Conservation (phyloP, 441 rosid genomes). For the Populus hybrid region DNA sequence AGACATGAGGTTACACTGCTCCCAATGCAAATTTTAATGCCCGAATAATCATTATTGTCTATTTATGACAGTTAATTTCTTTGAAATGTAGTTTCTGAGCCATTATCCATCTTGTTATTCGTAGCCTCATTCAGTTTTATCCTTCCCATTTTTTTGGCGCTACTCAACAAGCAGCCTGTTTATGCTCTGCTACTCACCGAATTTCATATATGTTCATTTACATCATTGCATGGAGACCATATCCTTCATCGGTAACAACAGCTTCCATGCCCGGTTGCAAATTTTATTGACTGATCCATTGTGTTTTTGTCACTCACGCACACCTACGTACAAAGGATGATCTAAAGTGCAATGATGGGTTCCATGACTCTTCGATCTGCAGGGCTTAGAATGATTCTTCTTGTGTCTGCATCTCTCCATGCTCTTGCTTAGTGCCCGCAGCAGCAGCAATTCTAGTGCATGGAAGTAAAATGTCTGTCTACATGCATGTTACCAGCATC, state of each 20-base stretch:
- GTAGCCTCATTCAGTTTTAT: background rate
- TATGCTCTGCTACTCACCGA: background rate
- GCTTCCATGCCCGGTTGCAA: background rate
- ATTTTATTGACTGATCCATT: background rate
- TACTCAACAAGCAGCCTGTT: background rate
- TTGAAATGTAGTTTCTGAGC: background rate
- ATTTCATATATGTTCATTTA: no score
- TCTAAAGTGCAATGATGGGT: no score
- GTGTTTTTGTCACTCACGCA: background rate
- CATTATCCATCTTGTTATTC: background rate
- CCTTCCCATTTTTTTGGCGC: background rate
- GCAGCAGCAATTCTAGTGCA: background rate
- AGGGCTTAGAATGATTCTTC: background rate
- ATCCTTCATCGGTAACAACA: background rate
- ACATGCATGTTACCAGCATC: background rate
- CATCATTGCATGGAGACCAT: background rate
- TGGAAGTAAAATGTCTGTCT: background rate
- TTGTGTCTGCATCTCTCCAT: background rate
- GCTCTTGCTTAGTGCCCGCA: background rate
- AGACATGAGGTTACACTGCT: background rate
- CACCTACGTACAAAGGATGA: background rate
- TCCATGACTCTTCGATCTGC: background rate
- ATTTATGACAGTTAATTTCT: background rate
- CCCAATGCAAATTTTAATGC: background rate
- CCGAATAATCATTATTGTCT: background rate